Evolutionary conservation across 257 asterid genomes (phyloP), one percentile per base, ranked within the genome.

Genomic region (Primulina huaijiensis): DNA sequence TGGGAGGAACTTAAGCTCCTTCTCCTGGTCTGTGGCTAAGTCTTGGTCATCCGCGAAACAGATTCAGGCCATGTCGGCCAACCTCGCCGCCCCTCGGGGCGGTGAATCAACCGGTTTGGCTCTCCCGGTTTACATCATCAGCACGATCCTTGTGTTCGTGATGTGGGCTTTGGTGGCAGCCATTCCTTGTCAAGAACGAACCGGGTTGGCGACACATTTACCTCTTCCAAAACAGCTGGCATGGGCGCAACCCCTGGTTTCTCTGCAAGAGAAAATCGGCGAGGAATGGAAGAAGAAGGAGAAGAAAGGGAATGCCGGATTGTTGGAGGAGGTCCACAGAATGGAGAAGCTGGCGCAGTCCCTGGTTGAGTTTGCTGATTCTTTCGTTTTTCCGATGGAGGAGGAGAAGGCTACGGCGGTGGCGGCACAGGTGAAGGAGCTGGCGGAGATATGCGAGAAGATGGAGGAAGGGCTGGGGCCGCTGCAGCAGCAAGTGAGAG

Each of bases 241-340:
- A 3, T 93, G 99, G 99, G 89, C 94, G 2, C 88, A 83, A 50
- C 80, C 91, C 0, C 69, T 93, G 1, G 81, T 81, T 8, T 79
- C 75, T 63, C 77, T 90, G 50, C 96, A 90, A 31, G 99, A 93
- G 72, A 93, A 84, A 62, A 87, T 93, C 0, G 90, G 84, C 1
- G 99, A 93, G 65, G 96, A 89, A 8, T 90, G 92, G 97, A 93
- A 93, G 87, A 83, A 77, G 82, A 88, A 86, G 81, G 98, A 90
- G 86, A 93, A 89, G 82, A 90, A 72, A 17, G 96, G 96, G 17
- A 81, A 74, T 0, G 77, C 86, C 0, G 97, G 96, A 1, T 55
- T 93, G 71, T n/a, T 90, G 79, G 95, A 87, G 72, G 99, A 93
- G 81, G 20, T 84, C 53, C 90, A 83, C 76, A 82, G 79, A 74